Base-by-base conservation (phyloP, 75 land plant species). In the Picea sitchensis region DNA sequence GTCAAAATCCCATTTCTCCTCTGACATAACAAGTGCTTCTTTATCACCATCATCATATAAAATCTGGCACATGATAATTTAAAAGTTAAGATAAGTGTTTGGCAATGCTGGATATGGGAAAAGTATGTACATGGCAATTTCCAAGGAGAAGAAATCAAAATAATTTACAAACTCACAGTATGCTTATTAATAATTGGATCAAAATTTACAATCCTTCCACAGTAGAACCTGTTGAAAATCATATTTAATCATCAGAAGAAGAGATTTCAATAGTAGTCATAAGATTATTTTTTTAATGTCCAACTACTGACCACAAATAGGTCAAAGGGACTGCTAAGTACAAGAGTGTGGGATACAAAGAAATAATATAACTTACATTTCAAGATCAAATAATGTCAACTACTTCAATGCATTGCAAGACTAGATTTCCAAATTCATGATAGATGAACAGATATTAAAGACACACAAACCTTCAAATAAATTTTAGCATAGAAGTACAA, bases 1-100 rank as follows among this genome's bases (percentile, higher is more conserved):
- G 23, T 71, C 73, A 7, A 71, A 71, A 38, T 71, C 73, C 73
- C 73, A 71, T 41, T n/a, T 71, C 47, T 69, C 73, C 18, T 69
- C 41, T 20, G 73, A 41, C 73, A 69, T 69, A 18, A 41, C 17
- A 69, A 69, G 51, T 18, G 73, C 41, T 69, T 69, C 73, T 41
- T 36, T 5, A 0, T 69, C 73, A 41, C 73, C 73, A 69, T 69
- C 73, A 41, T 69, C 73, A 41, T 69, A 69, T 2, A 38, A 0
- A 69, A 69, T 69, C 73, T 69, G 73, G 21, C 73, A 69, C 54
- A 69, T 41, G 14, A 4, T 65, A 15, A 26, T 0, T 26, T 26
- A 26, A 26, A 41, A 69, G 54, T 38, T n/a, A 64, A 64, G 65
- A 41, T 69, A 38, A 41, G 47, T 20, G 41, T 41, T 38, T 69